Conservation (phyloP, 75 land plant species). For the Sequoiadendron giganteum region DNA sequence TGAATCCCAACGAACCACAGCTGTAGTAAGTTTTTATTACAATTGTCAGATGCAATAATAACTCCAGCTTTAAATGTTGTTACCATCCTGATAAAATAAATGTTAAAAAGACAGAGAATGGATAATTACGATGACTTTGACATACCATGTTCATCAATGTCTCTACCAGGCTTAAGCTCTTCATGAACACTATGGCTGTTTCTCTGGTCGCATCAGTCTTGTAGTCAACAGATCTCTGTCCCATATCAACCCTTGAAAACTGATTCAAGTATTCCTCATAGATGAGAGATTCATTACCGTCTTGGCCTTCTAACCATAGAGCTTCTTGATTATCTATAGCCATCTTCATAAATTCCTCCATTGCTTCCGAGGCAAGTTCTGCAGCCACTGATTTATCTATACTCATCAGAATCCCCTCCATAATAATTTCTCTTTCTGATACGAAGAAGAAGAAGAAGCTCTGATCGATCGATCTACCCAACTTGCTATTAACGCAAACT, state of each 20-base stretch:
- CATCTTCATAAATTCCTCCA: constrained; percentile 27
- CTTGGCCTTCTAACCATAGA: constrained; percentile 6
- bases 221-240: constrained; percentile 18
- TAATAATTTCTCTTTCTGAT: neutral
- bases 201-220: constrained; percentile 53
- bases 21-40: neutral
- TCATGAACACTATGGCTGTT: constrained; percentile 52
- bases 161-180: constrained; percentile 46
- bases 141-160: constrained; percentile 54
- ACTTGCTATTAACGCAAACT: neutral
- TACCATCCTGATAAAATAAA: neutral
- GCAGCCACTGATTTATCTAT: constrained; percentile 22
- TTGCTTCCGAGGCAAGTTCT: constrained; percentile 22
- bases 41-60: neutral
- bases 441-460: neutral
- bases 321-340: neutral
- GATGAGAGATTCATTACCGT: constrained; percentile 9
- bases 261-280: constrained; percentile 16
- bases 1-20: neutral
- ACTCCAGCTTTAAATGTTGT: neutral
- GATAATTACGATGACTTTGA: neutral
- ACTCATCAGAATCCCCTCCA: constrained; percentile 1
- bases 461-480: neutral
- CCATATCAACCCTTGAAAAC: neutral
- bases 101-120: neutral